Evolutionary conservation across 202 grass and related monocot genomes (phyloP).

Genomic region (Elaeis oleifera): DNA sequence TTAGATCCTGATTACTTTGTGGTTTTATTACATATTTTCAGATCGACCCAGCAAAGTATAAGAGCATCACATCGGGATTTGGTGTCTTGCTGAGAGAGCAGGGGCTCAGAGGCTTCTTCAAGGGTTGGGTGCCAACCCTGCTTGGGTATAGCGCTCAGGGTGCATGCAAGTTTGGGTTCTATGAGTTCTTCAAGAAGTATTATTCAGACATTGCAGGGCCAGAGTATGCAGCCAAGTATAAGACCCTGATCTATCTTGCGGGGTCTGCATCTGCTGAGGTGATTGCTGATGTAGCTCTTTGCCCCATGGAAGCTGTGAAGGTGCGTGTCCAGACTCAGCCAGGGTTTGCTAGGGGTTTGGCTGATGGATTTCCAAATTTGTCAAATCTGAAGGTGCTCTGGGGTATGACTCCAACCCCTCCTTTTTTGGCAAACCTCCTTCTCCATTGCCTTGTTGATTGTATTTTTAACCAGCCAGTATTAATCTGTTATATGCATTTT

Average conservation of each 20-base stretch:
- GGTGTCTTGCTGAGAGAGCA: constrained; percentile 58
- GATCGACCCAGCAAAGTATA: constrained; percentile 77
- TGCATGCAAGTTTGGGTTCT: constrained; percentile 79
- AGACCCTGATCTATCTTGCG: constrained; percentile 56
- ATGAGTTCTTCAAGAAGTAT: constrained; percentile 75
- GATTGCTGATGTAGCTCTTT: constrained; percentile 61
- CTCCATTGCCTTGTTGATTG: constrained; percentile 9
- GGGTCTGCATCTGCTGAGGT: constrained; percentile 62
- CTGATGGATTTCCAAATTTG: constrained; percentile 57
- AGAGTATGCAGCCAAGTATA: constrained; percentile 30
- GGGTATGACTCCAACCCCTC: constrained; percentile 32
- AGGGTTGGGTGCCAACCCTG: constrained; percentile 70
- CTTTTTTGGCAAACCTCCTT: no score
- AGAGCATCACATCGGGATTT: constrained; percentile 46
- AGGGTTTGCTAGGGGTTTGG: constrained; percentile 51
- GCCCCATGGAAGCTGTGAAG: constrained; percentile 83
- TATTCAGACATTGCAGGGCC: constrained; percentile 52
- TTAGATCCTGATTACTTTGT: no score
- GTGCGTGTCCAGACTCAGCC: constrained; percentile 71
- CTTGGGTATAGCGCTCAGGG: constrained; percentile 75
- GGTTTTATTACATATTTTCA: constrained; percentile 11
- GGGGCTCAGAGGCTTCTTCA: constrained; percentile 67
- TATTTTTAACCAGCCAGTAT: constrained; percentile 5
- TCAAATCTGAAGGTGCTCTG: constrained; percentile 62
- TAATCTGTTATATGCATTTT: background rate